Evolutionary conservation across 306 rosid genomes (phyloP), one percentile per base, ranked within the genome.

Genomic region (Senna tora): DNA sequence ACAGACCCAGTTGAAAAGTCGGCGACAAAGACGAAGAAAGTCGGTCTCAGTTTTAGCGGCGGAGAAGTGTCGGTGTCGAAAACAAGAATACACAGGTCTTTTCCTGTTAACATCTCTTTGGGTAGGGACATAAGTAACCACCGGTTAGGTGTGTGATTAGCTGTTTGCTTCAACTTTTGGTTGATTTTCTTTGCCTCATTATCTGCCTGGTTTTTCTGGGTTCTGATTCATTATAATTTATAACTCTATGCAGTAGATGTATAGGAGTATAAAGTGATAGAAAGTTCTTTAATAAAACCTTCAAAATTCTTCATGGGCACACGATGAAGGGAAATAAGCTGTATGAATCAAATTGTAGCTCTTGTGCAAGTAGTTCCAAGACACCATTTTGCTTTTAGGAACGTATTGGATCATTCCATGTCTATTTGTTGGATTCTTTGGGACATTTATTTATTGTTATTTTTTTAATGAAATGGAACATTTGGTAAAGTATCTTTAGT

Each of bases 51-150:
- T 62, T 80, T 42, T 70, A 71, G 64, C 20, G 51, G 50, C 0
- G 84, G 71, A 33, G 64, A 80, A 39, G 77, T n/a, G 28, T 19
- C 77, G 5, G 39, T 69, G 46, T 75, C 65, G 13, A 75, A 28
- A 80, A 58, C 80, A 49, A 80, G 81, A 71, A 67, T 80, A 57
- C 81, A 80, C 65, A 50, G 81, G 60, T 61, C 78, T 49, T 75
- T 71, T 72, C 75, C 80, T 32, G 54, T 36, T 41, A 79, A 79
- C 42, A 55, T 75, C 64, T 70, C 77, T 65, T 19, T 71, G 52
- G 42, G 74, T 69, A 70, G 17, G 53, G 80, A 67, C 39, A 49
- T 80, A 3, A 33, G 3, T 33, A 36, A 25, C 30, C 61, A 20
- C 73, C 10, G 80, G 67, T 41, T 65, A 63, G 71, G 71, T 42